Evolutionary conservation across 352 stramenopile species (phyloP).

Genomic region (Aphanomyces astaci): DNA sequence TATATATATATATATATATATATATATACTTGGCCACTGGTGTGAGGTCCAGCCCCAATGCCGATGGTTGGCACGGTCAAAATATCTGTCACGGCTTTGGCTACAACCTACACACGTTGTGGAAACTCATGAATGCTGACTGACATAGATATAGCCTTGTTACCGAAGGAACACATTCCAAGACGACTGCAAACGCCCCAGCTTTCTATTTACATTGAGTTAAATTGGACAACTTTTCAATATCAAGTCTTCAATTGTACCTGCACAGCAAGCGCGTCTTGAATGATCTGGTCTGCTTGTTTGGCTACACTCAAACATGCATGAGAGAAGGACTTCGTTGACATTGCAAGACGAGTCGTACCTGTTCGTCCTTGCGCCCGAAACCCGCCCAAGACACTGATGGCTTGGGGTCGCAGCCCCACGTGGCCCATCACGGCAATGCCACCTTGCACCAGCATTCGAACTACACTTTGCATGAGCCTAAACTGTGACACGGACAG

Average conservation of each 20-base stretch:
- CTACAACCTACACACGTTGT: conserved; percentile 60
- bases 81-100: conserved; percentile 89
- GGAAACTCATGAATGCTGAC: too few relatives aligned
- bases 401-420: conserved; percentile 94
- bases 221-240: too few relatives aligned
- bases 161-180: conserved; percentile 74
- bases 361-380: conserved; percentile 93
- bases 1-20: neutral
- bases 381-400: conserved; percentile 94
- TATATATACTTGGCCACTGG: conserved; percentile 78
- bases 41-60: conserved; percentile 93
- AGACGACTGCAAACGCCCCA: conserved; percentile 91
- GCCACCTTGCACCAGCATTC: conserved; percentile 60
- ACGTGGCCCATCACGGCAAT: conserved; percentile 98
- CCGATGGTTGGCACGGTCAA: conserved; percentile 98
- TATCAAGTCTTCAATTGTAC: too few relatives aligned
- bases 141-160: too few relatives aligned
- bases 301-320: conserved; percentile 30
- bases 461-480: conserved; percentile 41
- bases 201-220: too few relatives aligned
- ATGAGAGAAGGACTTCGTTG: neutral
- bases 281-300: conserved; percentile 88
- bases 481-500: conserved; percentile 23
- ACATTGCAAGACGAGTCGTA: conserved; percentile 23
- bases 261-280: conserved; percentile 94